Percentiles rank a stretch among this genome's conserved stretches.
These are phyloP conservation scores for Linum tenue DNA, from an alignment of 345 rosid genomes.

Conservation along the genomic window DNA sequence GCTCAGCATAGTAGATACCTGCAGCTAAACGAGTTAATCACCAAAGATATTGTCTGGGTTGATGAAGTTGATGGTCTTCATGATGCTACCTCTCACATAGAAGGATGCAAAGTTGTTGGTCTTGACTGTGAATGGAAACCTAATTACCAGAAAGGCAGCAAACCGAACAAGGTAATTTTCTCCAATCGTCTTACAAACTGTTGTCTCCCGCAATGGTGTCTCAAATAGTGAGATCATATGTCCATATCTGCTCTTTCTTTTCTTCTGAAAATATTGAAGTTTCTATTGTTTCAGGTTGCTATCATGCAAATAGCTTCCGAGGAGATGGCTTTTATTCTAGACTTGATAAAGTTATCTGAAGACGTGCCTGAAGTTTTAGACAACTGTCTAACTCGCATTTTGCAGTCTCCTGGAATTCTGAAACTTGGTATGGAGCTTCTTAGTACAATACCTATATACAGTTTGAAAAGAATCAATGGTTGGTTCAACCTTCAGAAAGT, in stretches of 20 bases:
- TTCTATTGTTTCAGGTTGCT: constrained; percentile 62
- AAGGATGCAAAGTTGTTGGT: constrained; percentile 70
- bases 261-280: background rate
- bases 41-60: constrained; percentile 68
- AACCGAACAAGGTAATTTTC: constrained; percentile 61
- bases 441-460: background rate
- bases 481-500: background rate
- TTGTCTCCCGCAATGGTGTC: background rate
- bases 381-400: constrained; percentile 58
- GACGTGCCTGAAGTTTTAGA: constrained; percentile 58
- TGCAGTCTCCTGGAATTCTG: constrained; percentile 56
- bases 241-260: background rate
- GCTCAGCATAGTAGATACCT: constrained; percentile 36
- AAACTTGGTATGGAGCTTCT: constrained; percentile 61
- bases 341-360: constrained; percentile 68
- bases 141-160: constrained; percentile 59
- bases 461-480: background rate
- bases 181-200: background rate
- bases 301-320: constrained; percentile 85
- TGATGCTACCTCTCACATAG: constrained; percentile 46
- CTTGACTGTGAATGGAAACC: constrained; percentile 98
- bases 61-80: constrained; percentile 51
- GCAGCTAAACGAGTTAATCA: constrained; percentile 49
- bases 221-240: too few species aligned
- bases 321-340: constrained; percentile 62